These are phyloP conservation scores for Rhizophora mangle DNA, from an alignment of 345 rosid genomes.

Conservation along the genomic window DNA sequence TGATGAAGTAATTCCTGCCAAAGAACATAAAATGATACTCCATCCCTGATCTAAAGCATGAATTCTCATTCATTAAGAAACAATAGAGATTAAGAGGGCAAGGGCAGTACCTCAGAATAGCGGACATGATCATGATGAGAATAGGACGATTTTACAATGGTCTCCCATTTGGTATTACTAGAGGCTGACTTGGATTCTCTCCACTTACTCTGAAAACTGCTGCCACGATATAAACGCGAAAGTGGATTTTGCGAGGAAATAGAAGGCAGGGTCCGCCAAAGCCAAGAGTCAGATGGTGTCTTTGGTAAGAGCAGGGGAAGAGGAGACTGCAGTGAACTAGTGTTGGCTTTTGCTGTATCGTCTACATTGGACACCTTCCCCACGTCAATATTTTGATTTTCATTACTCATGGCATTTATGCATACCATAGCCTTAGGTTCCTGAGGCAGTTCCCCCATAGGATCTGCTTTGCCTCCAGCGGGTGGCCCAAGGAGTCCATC, in stretches of 20 bases:
- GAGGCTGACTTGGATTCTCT: slow-evolving; percentile 32
- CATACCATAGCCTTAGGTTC: slow-evolving; percentile 34
- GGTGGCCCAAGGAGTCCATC: slow-evolving; percentile 1
- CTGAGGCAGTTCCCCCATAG: slow-evolving; percentile 18
- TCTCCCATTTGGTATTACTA: slow-evolving; percentile 77
- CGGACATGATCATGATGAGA: slow-evolving; percentile 74
- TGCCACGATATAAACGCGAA: slow-evolving; percentile 27
- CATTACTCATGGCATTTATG: slow-evolving; percentile 23
- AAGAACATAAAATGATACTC: neutral
- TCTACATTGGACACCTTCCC: slow-evolving; percentile 24
- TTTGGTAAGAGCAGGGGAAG: slow-evolving; percentile 65
- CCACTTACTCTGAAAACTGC: slow-evolving; percentile 39
- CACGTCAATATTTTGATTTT: slow-evolving; percentile 17
- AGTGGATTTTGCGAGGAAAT: slow-evolving; percentile 38
- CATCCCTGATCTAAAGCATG: neutral
- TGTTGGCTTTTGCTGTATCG: slow-evolving; percentile 22
- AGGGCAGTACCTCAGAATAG: slow-evolving; percentile 67
- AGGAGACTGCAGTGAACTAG: slow-evolving; percentile 19
- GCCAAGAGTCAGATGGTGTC: slow-evolving; percentile 94
- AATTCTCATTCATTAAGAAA: neutral
- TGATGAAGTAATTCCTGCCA: slow-evolving; percentile 66
- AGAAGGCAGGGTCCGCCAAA: slow-evolving; percentile 68
- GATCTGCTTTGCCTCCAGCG: slow-evolving; percentile 22
- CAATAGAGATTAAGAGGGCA: neutral
- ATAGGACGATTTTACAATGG: slow-evolving; percentile 79